Base-by-base conservation (phyloP, 2,329 filamentous ascomycete species). In the Hypoxylon rubiginosum region DNA sequence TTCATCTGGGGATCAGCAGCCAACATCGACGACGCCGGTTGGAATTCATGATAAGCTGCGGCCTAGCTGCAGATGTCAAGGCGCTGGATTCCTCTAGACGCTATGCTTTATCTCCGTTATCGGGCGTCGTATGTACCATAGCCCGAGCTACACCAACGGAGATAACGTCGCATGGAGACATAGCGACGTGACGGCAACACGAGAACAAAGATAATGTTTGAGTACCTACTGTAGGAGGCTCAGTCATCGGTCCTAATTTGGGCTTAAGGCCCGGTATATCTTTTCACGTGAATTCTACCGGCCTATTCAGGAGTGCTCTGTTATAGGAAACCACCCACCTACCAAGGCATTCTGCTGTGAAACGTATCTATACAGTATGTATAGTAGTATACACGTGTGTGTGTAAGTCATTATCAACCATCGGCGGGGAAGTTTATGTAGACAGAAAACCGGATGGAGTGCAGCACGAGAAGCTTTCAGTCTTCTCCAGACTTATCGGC, bases 71-170 rank as follows among this genome's bases (percentile, higher is more conserved):
- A 63, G 62, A 52, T 58, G 58, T 55, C 26, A 58, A 56, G 28
- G 28, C 45, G 45, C 51, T 41, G 58, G 59, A 36, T 43, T 60
- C 53, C 45, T 58, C 52, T 66, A 50, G 62, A 43, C 64, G 39
- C 57, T 59, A 46, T 48, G 39, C 64, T 72, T 72, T 74, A 74
- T 74, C 72, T 74, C 72, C 72, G 72, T 73, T 73, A 74, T 74
- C 72, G 72, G 72, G 64, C 58, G 64, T 67, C 51, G 60, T 59
- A 58, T 28, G 60, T 59, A 58, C 32, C 45, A 39, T 56, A 26
- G 52, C 34, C 53, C 52, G 48, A 57, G 58, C 56, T 61, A 53
- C 64, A 49, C 61, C 54, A 61, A 60, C 64, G 65, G 57, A 73
- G 66, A 72, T 70, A 69, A 71, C 58, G 62, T 64, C 66, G 60